Evolutionary conservation across 805 yeast species (phyloP), one percentile per base, ranked within the genome.

Genomic region (Wickerhamia fluorescens): DNA sequence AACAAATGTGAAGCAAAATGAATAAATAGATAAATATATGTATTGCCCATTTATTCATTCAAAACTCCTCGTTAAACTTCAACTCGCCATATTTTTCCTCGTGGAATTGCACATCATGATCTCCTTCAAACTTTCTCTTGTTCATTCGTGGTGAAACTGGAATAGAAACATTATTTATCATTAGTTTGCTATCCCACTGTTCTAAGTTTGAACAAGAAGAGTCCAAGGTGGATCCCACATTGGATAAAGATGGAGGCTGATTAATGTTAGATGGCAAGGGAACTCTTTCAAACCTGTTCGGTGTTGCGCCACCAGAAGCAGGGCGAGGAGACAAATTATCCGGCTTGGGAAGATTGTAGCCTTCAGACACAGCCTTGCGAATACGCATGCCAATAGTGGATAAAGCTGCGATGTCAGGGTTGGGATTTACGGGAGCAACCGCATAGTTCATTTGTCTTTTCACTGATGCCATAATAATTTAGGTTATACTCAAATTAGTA

Each of bases 371-470:
- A 2, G 80, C 65, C 41, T 78, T 76, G 44, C 89, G 68, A 34
- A 81, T 73, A 37, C 85, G 65, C 85, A 78, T 79, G 0, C 86
- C 87, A 5, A 79, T 45, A 1, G 77, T 67, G 23, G 75, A 66
- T 14, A 79, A 60, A 15, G 59, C 51, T 24, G 51, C 61, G 9
- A 51, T 45, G 23, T 47, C 51, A n/a, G 55, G 56, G 44, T 47
- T 50, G 22, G 25, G 44, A 5, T 34, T 42, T 10, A 18, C 20
- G 10, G 53, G 47, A 37, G 44, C 45, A 25, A 49, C 44, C 35
- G 37, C 51, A 38, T 37, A 52, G 54, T 51, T 54, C 61, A 47
- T 62, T 49, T 42, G 52, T 43, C 49, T 56, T 41, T 43, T 66
- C 36, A 18, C 20, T n/a, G n/a, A n/a, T n/a, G n/a, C n/a, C n/a